Evolutionary conservation across 768 basidiomycete species (phyloP).

Genomic region (Boletus subcaerulescens): DNA sequence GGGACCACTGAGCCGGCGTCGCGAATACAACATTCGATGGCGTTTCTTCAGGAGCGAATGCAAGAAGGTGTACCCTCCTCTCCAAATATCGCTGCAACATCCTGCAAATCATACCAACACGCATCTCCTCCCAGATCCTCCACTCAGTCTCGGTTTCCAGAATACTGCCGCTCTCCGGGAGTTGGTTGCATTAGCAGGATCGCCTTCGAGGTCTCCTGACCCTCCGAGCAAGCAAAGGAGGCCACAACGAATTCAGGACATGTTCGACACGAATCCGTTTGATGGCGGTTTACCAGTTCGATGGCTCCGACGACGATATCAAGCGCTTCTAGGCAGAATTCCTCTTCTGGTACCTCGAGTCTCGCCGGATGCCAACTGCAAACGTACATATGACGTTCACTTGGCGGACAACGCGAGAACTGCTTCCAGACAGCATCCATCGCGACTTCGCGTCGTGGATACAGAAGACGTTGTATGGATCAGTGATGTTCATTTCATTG

Average conservation of each 20-base stretch:
- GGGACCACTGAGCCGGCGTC: slow-evolving; percentile 68
- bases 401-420: slow-evolving; percentile 32
- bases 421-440: slow-evolving; percentile 10
- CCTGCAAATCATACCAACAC: slow-evolving; percentile 3
- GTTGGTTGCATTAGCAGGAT: slow-evolving; percentile 43
- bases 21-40: slow-evolving; percentile 72
- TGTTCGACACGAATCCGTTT: slow-evolving; percentile 9
- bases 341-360: slow-evolving; percentile 49
- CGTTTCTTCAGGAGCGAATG: slow-evolving; percentile 56
- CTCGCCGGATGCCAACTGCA: neutral
- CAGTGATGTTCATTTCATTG: slow-evolving; percentile 3
- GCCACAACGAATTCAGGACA: neutral
- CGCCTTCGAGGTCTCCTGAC: slow-evolving; percentile 21
- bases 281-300: slow-evolving; percentile 19
- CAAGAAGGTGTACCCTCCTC: slow-evolving; percentile 56
- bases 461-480: slow-evolving; percentile 38
- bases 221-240: slow-evolving; percentile 31
- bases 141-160: slow-evolving; percentile 43
- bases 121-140: slow-evolving; percentile 18
- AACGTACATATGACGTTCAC: slow-evolving; percentile 30
- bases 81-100: slow-evolving; percentile 43
- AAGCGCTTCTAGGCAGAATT: slow-evolving; percentile 53
- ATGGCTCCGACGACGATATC: slow-evolving; percentile 52
- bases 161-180: slow-evolving; percentile 42
- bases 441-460: slow-evolving; percentile 24